phyloP scores from a whole-genome alignment of 2,329 filamentous ascomycete genomes.

The Penicillium sp. region DNA sequence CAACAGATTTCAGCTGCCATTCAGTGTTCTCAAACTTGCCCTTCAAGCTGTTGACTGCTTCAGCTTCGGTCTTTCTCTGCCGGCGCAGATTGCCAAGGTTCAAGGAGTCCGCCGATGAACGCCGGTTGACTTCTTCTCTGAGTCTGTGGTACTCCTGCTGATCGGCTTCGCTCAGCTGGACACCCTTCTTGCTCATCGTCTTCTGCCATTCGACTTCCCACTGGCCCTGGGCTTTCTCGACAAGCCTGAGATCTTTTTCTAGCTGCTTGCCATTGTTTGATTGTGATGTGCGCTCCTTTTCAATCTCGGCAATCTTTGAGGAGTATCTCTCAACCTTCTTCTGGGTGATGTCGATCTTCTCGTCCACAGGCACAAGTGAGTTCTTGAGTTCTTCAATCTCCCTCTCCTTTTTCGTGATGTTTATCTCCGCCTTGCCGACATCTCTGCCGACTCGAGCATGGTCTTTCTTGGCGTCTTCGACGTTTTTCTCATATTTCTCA shows the following conservation, averaged over 20 bases:
- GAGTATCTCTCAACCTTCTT: conserved; percentile 68
- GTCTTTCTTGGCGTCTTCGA: conserved; percentile 80
- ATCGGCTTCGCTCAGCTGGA: conserved; percentile 79
- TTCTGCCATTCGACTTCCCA: conserved; percentile 88
- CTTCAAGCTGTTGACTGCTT: conserved; percentile 83
- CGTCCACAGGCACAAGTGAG: conserved; percentile 80
- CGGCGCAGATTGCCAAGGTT: conserved; percentile 83
- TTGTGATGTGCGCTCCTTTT: conserved; percentile 74
- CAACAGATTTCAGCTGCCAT: conserved; percentile 69
- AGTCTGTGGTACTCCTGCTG: conserved; percentile 85
- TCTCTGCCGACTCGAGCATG: conserved; percentile 74
- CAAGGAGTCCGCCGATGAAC: conserved; percentile 74
- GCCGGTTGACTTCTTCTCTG: conserved; percentile 78
- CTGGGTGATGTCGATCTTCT: conserved; percentile 80
- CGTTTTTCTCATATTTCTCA: conserved; percentile 73
- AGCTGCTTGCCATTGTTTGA: conserved; percentile 66
- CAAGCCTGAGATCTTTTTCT: conserved; percentile 73
- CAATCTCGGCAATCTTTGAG: conserved; percentile 66
- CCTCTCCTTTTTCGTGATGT: conserved; percentile 81
- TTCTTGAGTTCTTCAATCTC: conserved; percentile 84
- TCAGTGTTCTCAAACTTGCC: conserved; percentile 80
- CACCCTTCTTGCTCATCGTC: conserved; percentile 80
- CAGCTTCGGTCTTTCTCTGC: conserved; percentile 86
- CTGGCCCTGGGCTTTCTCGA: conserved; percentile 85
- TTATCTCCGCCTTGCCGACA: conserved; percentile 76